Evolutionary conservation across 495 filamentous ascomycete genomes (phyloP).

Genomic region (Penicillium steckii): DNA sequence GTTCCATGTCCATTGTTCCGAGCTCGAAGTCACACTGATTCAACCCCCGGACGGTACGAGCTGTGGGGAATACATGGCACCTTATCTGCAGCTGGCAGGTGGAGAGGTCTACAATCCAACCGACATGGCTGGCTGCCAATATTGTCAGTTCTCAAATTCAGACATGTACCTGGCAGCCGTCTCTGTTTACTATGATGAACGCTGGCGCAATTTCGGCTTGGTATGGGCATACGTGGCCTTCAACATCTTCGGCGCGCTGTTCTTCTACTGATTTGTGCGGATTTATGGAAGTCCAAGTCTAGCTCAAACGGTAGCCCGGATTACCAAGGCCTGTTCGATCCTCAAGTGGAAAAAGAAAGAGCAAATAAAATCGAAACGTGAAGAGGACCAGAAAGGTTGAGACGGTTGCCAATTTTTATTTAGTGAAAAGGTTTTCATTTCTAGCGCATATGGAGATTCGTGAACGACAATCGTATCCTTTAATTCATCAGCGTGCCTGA

Average conservation of each 20-base stretch:
- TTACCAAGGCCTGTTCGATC: too few relatives aligned
- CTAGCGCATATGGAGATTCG: too few relatives aligned
- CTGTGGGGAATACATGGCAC: slow-evolving; percentile 54
- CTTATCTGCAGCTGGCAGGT: slow-evolving; percentile 41
- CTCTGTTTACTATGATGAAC: slow-evolving; percentile 46
- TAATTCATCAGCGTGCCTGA: too few relatives aligned
- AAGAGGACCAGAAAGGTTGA: too few relatives aligned
- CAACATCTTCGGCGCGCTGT: slow-evolving; percentile 62
- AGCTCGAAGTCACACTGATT: slow-evolving; percentile 53
- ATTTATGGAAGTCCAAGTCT: slow-evolving; percentile 37
- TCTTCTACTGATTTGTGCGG: slow-evolving; percentile 68
- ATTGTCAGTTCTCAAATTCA: slow-evolving; percentile 54
- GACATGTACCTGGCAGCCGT: slow-evolving; percentile 21
- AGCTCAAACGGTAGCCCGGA: too few relatives aligned
- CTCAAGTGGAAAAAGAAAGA: too few relatives aligned
- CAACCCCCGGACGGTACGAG: slow-evolving; percentile 41
- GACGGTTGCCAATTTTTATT: too few relatives aligned
- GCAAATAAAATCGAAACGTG: too few relatives aligned
- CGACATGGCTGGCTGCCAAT: slow-evolving; percentile 49
- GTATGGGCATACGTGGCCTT: slow-evolving; percentile 67
- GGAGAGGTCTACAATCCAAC: slow-evolving; percentile 52
- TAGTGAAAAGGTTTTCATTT: too few relatives aligned
- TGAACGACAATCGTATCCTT: too few relatives aligned
- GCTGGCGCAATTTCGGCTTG: slow-evolving; percentile 68
- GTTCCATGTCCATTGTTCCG: slow-evolving; percentile 42